A percentile compares a stretch with the other conserved stretches of the same genome.
phyloP scores from a whole-genome alignment of 2,329 filamentous ascomycete genomes.

The Blastomyces parvus region DNA sequence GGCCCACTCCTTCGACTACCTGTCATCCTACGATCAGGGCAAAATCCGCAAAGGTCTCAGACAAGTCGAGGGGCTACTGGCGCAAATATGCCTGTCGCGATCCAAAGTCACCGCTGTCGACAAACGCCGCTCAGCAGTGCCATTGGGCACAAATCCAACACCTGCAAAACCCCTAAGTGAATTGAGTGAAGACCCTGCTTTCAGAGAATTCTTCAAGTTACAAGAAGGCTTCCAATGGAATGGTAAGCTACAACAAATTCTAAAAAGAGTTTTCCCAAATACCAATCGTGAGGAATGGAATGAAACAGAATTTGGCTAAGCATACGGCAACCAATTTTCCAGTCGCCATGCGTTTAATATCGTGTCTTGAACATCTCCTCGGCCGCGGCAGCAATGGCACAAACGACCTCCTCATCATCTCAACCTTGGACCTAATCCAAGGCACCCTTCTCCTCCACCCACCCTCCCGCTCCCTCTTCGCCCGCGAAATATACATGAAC shows the following conservation, averaged over 20 bases:
- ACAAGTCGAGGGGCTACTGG: constrained; percentile 86
- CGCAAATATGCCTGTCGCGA: constrained; percentile 78
- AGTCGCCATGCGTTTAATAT: constrained; percentile 76
- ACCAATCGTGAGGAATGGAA: neutral
- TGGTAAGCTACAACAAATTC: constrained; percentile 36
- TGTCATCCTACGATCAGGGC: constrained; percentile 78
- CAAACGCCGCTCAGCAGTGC: constrained; percentile 35
- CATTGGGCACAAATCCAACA: constrained; percentile 33
- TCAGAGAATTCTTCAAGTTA: constrained; percentile 89
- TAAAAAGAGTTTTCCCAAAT: neutral
- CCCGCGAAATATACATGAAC: constrained; percentile 89
- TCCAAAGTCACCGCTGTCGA: constrained; percentile 32
- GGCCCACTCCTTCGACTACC: constrained; percentile 89
- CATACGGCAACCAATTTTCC: neutral
- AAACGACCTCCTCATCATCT: constrained; percentile 81
- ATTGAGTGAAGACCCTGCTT: constrained; percentile 73
- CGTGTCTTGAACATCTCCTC: constrained; percentile 75
- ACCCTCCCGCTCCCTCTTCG: constrained; percentile 77
- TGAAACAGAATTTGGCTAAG: neutral
- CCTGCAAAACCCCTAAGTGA: constrained; percentile 56
- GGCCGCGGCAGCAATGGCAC: constrained; percentile 71
- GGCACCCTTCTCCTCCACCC: constrained; percentile 82
- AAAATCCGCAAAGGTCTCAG: constrained; percentile 91
- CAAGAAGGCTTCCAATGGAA: constrained; percentile 99
- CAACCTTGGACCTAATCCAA: constrained; percentile 79